Evolutionary conservation across 495 filamentous ascomycete species (phyloP), one percentile per base, ranked within the genome.

Genomic region (Annulohypoxylon stygium): DNA sequence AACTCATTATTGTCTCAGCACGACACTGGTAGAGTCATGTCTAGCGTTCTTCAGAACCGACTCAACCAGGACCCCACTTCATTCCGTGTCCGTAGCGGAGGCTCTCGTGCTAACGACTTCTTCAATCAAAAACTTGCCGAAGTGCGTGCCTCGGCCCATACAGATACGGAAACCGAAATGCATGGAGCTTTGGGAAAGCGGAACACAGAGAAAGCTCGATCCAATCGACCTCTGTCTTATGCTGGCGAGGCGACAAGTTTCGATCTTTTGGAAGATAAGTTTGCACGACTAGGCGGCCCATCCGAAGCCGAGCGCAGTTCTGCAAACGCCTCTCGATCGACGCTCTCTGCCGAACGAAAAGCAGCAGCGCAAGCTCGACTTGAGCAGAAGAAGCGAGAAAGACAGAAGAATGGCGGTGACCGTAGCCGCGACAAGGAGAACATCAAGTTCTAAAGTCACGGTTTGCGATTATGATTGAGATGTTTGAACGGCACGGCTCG

Each of bases 361-460:
- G 85, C 87, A 14, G 91, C 90, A 6, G 92, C 92, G 3, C 85
- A 87, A 70, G 89, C 88, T 30, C 83, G 91, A 33, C 79, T 93
- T 11, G 86, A 88, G 76, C 83, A 84, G 69, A 87, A 83, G 75
- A 88, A 83, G 61, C 73, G 75, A 9, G 76, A 83, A 43, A 79
- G 76, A 69, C 65, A 71, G 54, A 76, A 67, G 69, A 66, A 66
- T 26, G 68, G 66, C 48, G 69, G 69, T 25, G 55, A 57, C 47
- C 61, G 57, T 26, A 74, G 62, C 30, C 71, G 79, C 30, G 79
- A 86, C 62, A 86, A 86, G 77, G 84, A 86, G 75, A 86, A 86
- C 65, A 53, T 81, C 26, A 69, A 65, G 34, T 79, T 81, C 1
- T 81, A 43, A 76, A 33, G 20, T 2, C 23, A 37, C 23, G 14